A percentile compares a stretch with the other conserved stretches of the same genome.
Evolutionary conservation across 2,329 filamentous ascomycete species (phyloP).

Genomic region (Epichloe festucae): DNA sequence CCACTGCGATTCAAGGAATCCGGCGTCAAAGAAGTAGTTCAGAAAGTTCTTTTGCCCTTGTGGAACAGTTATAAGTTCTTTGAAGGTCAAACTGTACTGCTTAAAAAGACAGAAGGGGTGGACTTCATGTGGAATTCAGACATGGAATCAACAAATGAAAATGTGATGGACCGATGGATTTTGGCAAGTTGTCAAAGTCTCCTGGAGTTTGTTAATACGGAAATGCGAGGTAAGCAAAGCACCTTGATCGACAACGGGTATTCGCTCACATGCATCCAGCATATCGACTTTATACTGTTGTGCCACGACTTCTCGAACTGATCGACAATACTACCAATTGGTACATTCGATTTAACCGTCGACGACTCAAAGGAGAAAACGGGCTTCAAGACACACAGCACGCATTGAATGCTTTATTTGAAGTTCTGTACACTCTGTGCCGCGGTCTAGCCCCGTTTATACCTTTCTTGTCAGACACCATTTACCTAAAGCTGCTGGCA

Average conservation of each 20-base stretch:
- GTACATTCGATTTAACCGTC: conserved; percentile 93
- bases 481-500: conserved; percentile 72
- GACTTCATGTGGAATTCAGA: conserved; percentile 70
- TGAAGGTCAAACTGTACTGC: conserved; percentile 68
- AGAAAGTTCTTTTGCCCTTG: conserved; percentile 76
- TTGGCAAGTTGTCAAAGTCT: conserved; percentile 84
- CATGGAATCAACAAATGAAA: conserved; percentile 63
- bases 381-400: conserved; percentile 77
- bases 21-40: conserved; percentile 89
- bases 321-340: conserved; percentile 97
- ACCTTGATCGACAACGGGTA: neutral
- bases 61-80: conserved; percentile 99
- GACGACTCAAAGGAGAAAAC: conserved; percentile 79
- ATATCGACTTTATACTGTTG: conserved; percentile 80
- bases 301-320: conserved; percentile 66
- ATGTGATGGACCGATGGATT: conserved; percentile 96
- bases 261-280: conserved; percentile 20
- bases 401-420: conserved; percentile 86
- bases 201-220: conserved; percentile 79
- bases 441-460: conserved; percentile 87
- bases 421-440: conserved; percentile 81
- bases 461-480: conserved; percentile 89
- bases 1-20: conserved; percentile 82
- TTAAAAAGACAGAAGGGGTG: conserved; percentile 72
- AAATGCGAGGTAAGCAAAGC: conserved; percentile 59